These are phyloP conservation scores for Pythium rishiriense DNA, from an alignment of 352 stramenopile species.

Conservation along the genomic window DNA sequence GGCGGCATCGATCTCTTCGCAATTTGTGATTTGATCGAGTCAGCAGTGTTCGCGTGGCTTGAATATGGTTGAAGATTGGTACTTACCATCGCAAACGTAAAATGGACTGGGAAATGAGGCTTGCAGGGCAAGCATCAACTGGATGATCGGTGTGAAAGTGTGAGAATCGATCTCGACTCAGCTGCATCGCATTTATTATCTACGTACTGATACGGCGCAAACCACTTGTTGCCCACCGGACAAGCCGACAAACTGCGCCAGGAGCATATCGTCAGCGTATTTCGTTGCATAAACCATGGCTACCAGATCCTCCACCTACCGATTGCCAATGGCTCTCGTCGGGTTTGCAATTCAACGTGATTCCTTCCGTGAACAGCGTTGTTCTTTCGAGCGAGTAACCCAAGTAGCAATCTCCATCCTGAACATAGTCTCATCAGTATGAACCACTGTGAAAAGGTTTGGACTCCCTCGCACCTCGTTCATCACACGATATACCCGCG, in stretches of 20 bases:
- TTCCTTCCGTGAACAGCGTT: constrained; percentile 36
- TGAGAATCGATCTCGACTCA: too few relatives aligned
- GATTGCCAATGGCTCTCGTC: constrained; percentile 42
- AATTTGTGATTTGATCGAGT: background rate
- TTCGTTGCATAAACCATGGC: background rate
- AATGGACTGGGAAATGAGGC: constrained; percentile 37
- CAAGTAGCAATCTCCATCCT: constrained; percentile 46
- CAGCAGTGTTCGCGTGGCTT: background rate
- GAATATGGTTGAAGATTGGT: background rate
- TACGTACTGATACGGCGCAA: constrained; percentile 35
- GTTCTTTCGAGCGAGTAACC: constrained; percentile 34
- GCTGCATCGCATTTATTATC: too few relatives aligned
- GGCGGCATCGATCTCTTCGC: constrained; percentile 39
- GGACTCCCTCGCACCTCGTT: constrained; percentile 20
- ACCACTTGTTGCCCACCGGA: constrained; percentile 44
- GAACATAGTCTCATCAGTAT: background rate
- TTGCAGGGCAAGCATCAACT: constrained; percentile 44
- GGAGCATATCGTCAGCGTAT: background rate
- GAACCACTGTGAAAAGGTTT: background rate
- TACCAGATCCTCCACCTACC: constrained; percentile 4
- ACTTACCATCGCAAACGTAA: constrained; percentile 42
- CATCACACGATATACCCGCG: constrained; percentile 30
- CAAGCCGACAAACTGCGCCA: constrained; percentile 36
- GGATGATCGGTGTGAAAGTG: too few relatives aligned
- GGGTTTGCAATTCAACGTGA: constrained; percentile 44